Evolutionary conservation across 2,329 filamentous ascomycete species (phyloP).

Genomic region (Microsporum audouinii): DNA sequence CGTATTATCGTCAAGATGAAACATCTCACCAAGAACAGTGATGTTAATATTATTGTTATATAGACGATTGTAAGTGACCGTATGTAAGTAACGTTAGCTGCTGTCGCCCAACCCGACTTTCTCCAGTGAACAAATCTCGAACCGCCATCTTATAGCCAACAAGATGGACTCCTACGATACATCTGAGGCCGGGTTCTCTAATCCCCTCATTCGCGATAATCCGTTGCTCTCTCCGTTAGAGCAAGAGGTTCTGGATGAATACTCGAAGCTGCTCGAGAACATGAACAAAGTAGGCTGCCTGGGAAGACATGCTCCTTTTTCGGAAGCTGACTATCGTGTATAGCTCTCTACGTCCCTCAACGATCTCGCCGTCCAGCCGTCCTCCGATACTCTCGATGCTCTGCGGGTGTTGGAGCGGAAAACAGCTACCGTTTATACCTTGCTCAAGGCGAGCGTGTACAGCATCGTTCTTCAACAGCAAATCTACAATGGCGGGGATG

Average conservation of each 20-base stretch:
- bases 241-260: slow-evolving; percentile 91
- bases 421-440: slow-evolving; percentile 85
- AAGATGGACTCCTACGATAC: slow-evolving; percentile 2
- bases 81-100: background rate
- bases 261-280: slow-evolving; percentile 74
- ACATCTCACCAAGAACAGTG: no score
- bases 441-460: slow-evolving; percentile 96
- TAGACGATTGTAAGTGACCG: no score
- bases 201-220: slow-evolving; percentile 28
- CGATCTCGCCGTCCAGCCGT: slow-evolving; percentile 50
- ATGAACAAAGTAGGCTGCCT: slow-evolving; percentile 61
- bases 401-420: slow-evolving; percentile 83
- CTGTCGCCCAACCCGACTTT: background rate
- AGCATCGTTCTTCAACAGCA: slow-evolving; percentile 98
- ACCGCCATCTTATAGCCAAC: background rate
- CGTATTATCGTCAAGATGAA: no score
- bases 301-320: background rate
- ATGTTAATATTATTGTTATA: no score
- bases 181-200: background rate
- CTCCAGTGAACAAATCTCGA: background rate
- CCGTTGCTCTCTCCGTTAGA: slow-evolving; percentile 59
- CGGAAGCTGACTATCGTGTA: background rate
- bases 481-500: slow-evolving; percentile 51
- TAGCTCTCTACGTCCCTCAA: slow-evolving; percentile 38
- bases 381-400: slow-evolving; percentile 66